Percentiles rank a stretch among this genome's conserved stretches.
These are phyloP conservation scores for Saccharomyces uvarum DNA, from an alignment of 1,139 yeast species.

Conservation along the genomic window DNA sequence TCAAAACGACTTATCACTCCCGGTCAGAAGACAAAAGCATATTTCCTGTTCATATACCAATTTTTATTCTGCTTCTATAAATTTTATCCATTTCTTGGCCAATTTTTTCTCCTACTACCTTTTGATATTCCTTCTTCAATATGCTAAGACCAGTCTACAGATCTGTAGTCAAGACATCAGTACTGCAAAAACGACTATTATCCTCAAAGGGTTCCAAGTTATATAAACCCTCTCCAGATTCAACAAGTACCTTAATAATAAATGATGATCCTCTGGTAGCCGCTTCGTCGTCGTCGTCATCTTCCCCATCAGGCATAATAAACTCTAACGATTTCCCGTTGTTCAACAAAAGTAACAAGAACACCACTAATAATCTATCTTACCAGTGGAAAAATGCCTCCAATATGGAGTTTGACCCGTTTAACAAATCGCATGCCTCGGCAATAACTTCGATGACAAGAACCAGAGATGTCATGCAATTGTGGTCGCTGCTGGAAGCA, in stretches of 20 bases:
- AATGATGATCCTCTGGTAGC: neutral
- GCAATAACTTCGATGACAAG: conserved; percentile 35
- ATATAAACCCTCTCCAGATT: conserved; percentile 11
- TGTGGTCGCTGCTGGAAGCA: conserved; percentile 76
- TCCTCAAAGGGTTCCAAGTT: conserved; percentile 15
- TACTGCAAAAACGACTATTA: conserved; percentile 1
- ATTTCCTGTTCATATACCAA: neutral
- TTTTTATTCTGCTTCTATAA: neutral
- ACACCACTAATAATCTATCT: neutral
- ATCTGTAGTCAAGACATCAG: neutral
- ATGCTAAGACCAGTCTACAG: neutral
- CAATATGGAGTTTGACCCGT: conserved; percentile 21
- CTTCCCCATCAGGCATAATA: conserved; percentile 6
- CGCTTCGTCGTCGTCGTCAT: neutral
- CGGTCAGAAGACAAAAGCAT: neutral
- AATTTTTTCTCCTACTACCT: neutral
- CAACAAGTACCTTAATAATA: conserved; percentile 1
- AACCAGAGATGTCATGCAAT: conserved; percentile 53
- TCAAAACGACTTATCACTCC: neutral
- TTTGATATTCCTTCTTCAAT: neutral
- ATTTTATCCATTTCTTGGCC: neutral
- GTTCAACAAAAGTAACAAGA: neutral
- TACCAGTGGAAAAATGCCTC: neutral
- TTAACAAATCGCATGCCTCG: conserved; percentile 22
- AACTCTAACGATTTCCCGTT: neutral